Conservation (phyloP, 768 basidiomycete species). For the Pleurotus tuber-regium region DNA sequence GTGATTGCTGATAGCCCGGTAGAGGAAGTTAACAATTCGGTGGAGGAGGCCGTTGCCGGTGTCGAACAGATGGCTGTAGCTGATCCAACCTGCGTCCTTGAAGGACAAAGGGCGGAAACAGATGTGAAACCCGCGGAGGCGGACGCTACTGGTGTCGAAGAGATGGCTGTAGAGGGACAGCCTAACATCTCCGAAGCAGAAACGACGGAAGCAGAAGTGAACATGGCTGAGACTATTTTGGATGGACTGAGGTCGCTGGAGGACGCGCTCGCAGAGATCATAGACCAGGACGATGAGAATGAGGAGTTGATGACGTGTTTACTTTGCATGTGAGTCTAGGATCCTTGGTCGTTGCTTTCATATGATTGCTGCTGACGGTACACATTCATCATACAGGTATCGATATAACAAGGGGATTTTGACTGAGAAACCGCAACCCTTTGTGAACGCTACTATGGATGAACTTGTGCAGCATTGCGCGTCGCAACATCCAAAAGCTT, state of each 20-base stretch:
- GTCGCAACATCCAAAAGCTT: conserved; percentile 45
- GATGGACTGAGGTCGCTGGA: conserved; percentile 19
- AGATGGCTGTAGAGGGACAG: conserved; percentile 15
- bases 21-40: neutral
- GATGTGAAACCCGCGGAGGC: conserved; percentile 36
- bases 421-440: conserved; percentile 30
- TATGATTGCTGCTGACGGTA: neutral
- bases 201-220: neutral
- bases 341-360: conserved; percentile 4
- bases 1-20: neutral
- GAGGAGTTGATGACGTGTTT: conserved; percentile 36
- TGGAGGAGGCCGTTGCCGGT: neutral
- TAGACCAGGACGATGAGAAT: conserved; percentile 29
- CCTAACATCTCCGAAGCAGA: neutral
- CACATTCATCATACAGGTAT: conserved; percentile 24
- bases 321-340: conserved; percentile 49
- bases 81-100: conserved; percentile 11
- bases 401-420: conserved; percentile 30
- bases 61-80: neutral
- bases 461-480: conserved; percentile 47
- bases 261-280: conserved; percentile 43
- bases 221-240: neutral
- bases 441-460: conserved; percentile 36
- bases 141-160: conserved; percentile 19
- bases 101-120: conserved; percentile 25